These are phyloP conservation scores for Fusarium sp. DNA, from an alignment of 2,329 filamentous ascomycete species.

Conservation along the genomic window DNA sequence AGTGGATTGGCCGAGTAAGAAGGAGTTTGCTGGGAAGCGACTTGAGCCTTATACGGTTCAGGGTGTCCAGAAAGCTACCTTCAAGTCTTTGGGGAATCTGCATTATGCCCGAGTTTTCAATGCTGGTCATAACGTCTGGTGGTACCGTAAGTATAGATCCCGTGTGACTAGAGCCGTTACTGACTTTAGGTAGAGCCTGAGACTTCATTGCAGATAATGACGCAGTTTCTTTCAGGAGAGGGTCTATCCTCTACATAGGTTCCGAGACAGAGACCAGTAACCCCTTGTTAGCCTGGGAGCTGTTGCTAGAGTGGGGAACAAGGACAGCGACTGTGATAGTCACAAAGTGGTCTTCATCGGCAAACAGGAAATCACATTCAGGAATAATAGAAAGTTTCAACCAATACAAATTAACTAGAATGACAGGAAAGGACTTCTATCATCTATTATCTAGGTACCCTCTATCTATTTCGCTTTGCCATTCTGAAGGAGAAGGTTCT, in stretches of 20 bases:
- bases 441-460: not conserved
- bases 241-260: not conserved
- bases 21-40: fast-evolving
- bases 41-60: not conserved
- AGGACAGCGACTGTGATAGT: fast-evolving
- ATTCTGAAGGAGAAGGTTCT: slow-evolving; percentile 6
- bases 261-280: not conserved
- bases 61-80: not conserved
- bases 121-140: not conserved
- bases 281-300: fast-evolving
- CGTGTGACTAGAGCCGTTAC: fast-evolving
- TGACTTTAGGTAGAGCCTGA: not conserved
- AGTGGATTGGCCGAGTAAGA: not conserved
- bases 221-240: not conserved
- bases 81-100: not conserved
- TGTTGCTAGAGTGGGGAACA: fast-evolving
- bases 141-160: not conserved
- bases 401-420: not conserved
- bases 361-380: too few species aligned
- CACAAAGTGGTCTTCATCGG: too few species aligned
- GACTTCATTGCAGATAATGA: not conserved
- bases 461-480: not conserved
- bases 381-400: too few species aligned
- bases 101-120: not conserved
- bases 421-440: not conserved